Conservation (phyloP, 257 asterid genomes). For the Cinchona pubescens region DNA sequence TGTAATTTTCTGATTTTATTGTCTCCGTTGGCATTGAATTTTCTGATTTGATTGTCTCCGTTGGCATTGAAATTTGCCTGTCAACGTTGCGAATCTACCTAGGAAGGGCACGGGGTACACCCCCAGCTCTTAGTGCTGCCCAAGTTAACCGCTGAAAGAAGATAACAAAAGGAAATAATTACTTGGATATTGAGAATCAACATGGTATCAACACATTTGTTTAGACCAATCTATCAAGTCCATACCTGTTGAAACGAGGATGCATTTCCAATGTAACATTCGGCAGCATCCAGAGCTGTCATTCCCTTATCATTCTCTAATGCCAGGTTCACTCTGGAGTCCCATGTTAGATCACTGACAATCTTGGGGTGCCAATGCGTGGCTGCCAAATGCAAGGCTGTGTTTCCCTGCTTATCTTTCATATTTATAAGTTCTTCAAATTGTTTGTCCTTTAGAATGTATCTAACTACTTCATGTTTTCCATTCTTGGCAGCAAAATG, state of each 20-base stretch:
- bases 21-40: neutral
- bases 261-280: neutral
- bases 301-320: neutral
- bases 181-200: no score
- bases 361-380: neutral
- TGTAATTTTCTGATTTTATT: neutral
- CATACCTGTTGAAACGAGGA: neutral
- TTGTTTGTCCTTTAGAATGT: neutral
- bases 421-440: neutral
- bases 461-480: neutral
- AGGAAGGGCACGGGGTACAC: no score
- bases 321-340: no score
- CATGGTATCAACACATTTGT: no score
- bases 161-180: no score
- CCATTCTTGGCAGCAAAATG: neutral
- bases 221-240: neutral
- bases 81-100: no score
- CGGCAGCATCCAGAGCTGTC: neutral
- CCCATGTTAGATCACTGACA: neutral
- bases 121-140: no score
- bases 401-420: neutral
- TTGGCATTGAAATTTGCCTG: no score
- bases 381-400: neutral
- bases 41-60: no score
- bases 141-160: no score